phyloP scores from a whole-genome alignment of 129 eudicot species.

The Cynara cardunculus region DNA sequence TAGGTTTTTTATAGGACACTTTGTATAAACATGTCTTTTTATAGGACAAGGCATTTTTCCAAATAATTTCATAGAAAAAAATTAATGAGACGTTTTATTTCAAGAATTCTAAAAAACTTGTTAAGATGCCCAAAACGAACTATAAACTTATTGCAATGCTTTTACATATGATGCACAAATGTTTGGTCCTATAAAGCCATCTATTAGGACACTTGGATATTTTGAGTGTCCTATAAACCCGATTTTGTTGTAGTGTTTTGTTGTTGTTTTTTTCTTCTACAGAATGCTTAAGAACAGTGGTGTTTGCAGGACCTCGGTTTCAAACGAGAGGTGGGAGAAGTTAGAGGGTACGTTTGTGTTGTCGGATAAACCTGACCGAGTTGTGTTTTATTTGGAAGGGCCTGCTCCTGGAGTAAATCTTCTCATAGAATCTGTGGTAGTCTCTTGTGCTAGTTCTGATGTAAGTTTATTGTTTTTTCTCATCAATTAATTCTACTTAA shows the following conservation, averaged over 20 bases:
- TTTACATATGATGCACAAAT: neutral
- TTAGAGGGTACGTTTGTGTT: slow-evolving; percentile 78
- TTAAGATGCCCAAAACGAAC: neutral
- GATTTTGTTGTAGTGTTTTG: neutral
- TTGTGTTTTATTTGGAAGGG: slow-evolving; percentile 76
- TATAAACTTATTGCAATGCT: neutral
- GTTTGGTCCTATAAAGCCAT: neutral
- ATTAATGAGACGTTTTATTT: neutral
- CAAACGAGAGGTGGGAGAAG: slow-evolving; percentile 58
- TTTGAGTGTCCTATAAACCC: neutral
- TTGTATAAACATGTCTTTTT: too few species aligned
- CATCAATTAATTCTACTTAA: neutral
- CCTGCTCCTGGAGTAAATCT: slow-evolving; percentile 84
- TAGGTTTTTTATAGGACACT: too few species aligned
- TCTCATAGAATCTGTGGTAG: slow-evolving; percentile 58
- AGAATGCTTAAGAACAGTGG: neutral
- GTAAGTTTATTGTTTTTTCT: slow-evolving; percentile 29
- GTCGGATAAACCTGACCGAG: slow-evolving; percentile 51
- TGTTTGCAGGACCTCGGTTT: slow-evolving; percentile 51
- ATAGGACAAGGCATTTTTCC: too few species aligned
- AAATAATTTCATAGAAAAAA: too few species aligned
- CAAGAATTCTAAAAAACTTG: neutral
- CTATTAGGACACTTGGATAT: neutral
- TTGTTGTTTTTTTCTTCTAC: neutral
- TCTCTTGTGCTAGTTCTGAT: slow-evolving; percentile 22